phyloP scores from a whole-genome alignment of 495 filamentous ascomycete genomes.

The Lophiostoma macrostomum region DNA sequence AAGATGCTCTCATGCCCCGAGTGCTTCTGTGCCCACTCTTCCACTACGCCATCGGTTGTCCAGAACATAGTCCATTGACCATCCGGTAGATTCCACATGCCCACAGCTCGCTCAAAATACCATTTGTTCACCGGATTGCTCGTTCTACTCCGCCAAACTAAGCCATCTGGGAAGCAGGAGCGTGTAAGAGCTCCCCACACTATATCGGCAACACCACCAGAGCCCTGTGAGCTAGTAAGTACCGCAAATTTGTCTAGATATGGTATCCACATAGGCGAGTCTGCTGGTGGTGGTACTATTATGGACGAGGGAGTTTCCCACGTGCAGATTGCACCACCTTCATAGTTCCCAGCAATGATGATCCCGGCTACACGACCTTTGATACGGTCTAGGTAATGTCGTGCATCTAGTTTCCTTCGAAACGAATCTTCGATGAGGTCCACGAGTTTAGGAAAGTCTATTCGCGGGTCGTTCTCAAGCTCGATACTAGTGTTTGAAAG shows the following conservation, averaged over 20 bases:
- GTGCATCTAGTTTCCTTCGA: conserved; percentile 73
- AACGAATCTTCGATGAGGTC: conserved; percentile 95
- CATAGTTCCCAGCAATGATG: conserved; percentile 94
- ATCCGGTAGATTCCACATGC: conserved; percentile 72
- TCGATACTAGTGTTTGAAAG: conserved; percentile 52
- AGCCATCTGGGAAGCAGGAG: conserved; percentile 66
- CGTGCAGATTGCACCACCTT: conserved; percentile 90
- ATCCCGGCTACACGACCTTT: conserved; percentile 77
- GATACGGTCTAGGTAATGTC: conserved; percentile 76
- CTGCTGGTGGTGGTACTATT: conserved; percentile 47
- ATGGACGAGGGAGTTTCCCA: conserved; percentile 76
- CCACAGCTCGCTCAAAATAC: conserved; percentile 82
- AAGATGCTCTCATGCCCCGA: conserved; percentile 10
- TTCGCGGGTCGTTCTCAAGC: conserved; percentile 66
- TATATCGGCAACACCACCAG: conserved; percentile 88
- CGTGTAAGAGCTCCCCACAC: conserved; percentile 95
- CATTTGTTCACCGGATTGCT: conserved; percentile 50
- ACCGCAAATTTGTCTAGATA: conserved; percentile 99
- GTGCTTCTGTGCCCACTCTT: conserved; percentile 15
- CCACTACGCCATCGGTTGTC: conserved; percentile 68
- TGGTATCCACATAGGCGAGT: conserved; percentile 64
- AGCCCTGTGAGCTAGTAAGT: conserved; percentile 79
- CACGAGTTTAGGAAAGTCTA: conserved; percentile 78
- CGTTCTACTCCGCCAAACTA: conserved; percentile 43
- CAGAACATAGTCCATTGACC: conserved; percentile 97